Base-by-base conservation (phyloP, 2,329 filamentous ascomycete species). In the Ceratocystis colombiana region DNA sequence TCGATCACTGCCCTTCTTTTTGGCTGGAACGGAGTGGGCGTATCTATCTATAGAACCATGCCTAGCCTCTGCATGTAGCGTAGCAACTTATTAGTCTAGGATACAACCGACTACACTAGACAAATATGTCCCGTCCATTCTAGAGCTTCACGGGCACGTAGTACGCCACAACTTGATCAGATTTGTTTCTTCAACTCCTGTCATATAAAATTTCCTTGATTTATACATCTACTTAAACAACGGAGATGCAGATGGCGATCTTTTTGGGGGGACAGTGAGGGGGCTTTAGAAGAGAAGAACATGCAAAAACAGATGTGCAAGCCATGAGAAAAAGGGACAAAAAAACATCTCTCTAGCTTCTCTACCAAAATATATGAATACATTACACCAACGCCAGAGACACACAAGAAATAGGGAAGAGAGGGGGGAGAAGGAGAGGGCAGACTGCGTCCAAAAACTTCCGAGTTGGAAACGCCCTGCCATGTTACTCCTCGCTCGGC, bases 311-410 rank as follows among this genome's bases (percentile, higher is more conserved):
- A 61, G 17, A 46, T 48, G 44, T 41, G 37, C 30, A 20, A 64
- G 15, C n/a, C 62, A 22, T 48, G 25, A 33, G 55, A 25, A 46
- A 61, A 33, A 64, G 28, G 28, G 22, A 57, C 30, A 65, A 65
- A 55, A 20, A 64, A 64, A 64, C 45, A 66, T 62, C 33, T 61
- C 62, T 64, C 62, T 67, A 64, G 62, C 55, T 62, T 67, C 55
- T 62, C 61, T 44, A 59, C 55, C 45, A 66, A 65, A 66, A 46
- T 66, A 48, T 68, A 68, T 45, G 64, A 68, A 68, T 68, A 68
- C 66, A 68, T 68, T 65, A 68, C 64, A 53, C 64, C 64, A 66
- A 41, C 48, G 44, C 50, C 48, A 41, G 22, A 64, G 46, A 48
- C n/a, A 30, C 22, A 33, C 57, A 22, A 44, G 46, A 37, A 33